A percentile compares a stretch with the other conserved stretches of the same genome.
Evolutionary conservation across 352 stramenopile species (phyloP).

Genomic region (Pythium coloratum): DNA sequence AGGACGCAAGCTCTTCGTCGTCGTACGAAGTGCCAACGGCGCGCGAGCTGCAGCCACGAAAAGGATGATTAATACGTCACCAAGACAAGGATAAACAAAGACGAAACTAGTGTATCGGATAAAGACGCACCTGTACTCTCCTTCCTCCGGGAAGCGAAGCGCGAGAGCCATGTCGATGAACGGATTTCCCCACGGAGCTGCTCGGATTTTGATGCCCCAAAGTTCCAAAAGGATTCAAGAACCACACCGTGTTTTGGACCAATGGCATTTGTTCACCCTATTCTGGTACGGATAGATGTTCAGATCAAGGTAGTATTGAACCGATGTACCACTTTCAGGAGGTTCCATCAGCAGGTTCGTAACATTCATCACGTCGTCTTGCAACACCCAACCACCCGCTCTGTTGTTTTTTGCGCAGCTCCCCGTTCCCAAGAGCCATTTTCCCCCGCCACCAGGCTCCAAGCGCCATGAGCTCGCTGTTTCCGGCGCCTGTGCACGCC

Average conservation of each 20-base stretch:
- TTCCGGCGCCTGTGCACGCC: conserved; percentile 68
- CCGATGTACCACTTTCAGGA: not conserved
- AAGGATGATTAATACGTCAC: not conserved
- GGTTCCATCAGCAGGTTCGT: not conserved
- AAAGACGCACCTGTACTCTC: conserved; percentile 26
- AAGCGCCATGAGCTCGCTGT: conserved; percentile 62
- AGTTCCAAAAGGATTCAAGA: not conserved
- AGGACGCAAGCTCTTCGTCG: conserved; percentile 22
- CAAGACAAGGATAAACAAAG: not conserved
- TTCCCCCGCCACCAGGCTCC: not conserved
- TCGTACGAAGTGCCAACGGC: conserved; percentile 38
- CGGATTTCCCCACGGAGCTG: not conserved
- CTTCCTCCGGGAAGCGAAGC: conserved; percentile 37
- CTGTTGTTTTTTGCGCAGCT: conserved; percentile 1
- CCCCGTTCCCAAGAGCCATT: not conserved
- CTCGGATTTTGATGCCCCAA: not conserved
- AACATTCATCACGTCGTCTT: not conserved
- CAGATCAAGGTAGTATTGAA: not conserved
- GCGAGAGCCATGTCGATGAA: conserved; percentile 27
- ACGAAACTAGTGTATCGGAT: not conserved
- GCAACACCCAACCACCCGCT: conserved; percentile 20
- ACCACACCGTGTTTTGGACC: not conserved
- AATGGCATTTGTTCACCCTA: too few relatives aligned
- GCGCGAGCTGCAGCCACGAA: conserved; percentile 41
- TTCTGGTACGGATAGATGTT: too few relatives aligned